Percentiles rank a stretch among this genome's conserved stretches.
Evolutionary conservation across 148 eudicot species (phyloP).

Genomic region (Cornus suecica): DNA sequence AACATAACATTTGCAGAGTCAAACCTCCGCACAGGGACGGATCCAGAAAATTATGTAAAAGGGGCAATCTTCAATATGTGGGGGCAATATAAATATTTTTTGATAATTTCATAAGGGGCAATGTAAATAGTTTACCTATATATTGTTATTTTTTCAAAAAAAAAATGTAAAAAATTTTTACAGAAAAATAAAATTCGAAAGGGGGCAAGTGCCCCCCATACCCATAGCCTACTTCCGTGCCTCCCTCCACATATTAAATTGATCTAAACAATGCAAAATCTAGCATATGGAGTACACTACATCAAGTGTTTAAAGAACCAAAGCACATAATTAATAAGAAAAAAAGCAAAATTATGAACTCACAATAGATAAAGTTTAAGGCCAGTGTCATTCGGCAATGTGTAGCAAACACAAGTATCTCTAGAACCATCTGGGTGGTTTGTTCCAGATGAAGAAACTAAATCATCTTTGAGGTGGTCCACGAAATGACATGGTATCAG

Average conservation of each 20-base stretch:
- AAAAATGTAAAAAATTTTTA: too few species aligned
- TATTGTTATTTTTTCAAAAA: too few species aligned
- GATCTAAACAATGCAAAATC: background rate
- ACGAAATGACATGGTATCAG: slow-evolving; percentile 53
- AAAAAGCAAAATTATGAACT: slow-evolving; percentile 33
- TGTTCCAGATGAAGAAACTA: slow-evolving; percentile 15
- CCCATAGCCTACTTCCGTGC: too few species aligned
- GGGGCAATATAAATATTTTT: too few species aligned
- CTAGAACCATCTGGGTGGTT: slow-evolving; percentile 8
- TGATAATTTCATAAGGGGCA: too few species aligned
- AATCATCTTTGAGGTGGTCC: slow-evolving; percentile 13
- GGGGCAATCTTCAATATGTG: too few species aligned
- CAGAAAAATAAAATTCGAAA: too few species aligned
- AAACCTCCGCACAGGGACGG: too few species aligned
- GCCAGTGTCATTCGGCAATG: slow-evolving; percentile 31
- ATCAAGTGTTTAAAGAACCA: background rate
- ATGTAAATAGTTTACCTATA: too few species aligned
- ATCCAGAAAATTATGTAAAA: too few species aligned
- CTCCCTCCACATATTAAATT: background rate
- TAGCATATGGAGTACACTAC: background rate
- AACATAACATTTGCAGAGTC: too few species aligned
- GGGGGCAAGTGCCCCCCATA: too few species aligned
- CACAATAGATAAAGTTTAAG: slow-evolving; percentile 34
- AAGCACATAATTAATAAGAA: background rate
- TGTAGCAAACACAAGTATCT: slow-evolving; percentile 43